Evolutionary conservation across 1,139 yeast genomes (phyloP).

Genomic region (Yamadazyma triangularis): DNA sequence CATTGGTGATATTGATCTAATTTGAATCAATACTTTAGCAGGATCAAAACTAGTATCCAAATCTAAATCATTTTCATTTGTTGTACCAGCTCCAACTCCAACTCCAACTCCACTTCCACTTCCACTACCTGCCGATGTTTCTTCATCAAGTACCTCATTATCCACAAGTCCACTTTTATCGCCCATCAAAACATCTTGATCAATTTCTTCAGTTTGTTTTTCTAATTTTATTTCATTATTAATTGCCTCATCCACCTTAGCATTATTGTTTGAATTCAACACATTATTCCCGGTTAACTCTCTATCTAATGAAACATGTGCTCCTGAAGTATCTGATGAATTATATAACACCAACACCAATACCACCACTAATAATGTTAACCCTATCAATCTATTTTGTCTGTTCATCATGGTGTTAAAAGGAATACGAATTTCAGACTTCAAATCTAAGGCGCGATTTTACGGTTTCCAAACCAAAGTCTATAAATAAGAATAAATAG

Average conservation of each 20-base stretch:
- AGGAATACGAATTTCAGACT: too few relatives aligned
- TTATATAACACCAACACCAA: conserved; percentile 15
- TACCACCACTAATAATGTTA: conserved; percentile 13
- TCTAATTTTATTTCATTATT: conserved; percentile 32
- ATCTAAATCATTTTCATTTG: conserved; percentile 3
- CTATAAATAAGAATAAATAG: too few relatives aligned
- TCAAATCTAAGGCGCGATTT: too few relatives aligned
- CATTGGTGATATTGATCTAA: conserved; percentile 62
- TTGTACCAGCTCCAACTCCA: background rate
- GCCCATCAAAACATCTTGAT: background rate
- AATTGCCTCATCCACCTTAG: conserved; percentile 35
- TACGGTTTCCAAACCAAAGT: too few relatives aligned
- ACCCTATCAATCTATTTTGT: conserved; percentile 16
- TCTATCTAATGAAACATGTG: background rate
- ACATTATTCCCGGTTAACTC: conserved; percentile 11
- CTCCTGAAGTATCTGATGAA: conserved; percentile 3
- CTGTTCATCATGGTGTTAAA: too few relatives aligned
- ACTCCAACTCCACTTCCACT: too few relatives aligned
- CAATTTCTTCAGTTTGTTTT: conserved; percentile 4
- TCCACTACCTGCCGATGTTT: background rate
- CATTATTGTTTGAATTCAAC: conserved; percentile 33
- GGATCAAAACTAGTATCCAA: conserved; percentile 44
- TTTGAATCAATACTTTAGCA: conserved; percentile 53
- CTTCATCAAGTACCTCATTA: background rate
- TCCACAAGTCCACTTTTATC: background rate